Evolutionary conservation across 257 asterid genomes (phyloP).

Genomic region (Solanum virginianum): DNA sequence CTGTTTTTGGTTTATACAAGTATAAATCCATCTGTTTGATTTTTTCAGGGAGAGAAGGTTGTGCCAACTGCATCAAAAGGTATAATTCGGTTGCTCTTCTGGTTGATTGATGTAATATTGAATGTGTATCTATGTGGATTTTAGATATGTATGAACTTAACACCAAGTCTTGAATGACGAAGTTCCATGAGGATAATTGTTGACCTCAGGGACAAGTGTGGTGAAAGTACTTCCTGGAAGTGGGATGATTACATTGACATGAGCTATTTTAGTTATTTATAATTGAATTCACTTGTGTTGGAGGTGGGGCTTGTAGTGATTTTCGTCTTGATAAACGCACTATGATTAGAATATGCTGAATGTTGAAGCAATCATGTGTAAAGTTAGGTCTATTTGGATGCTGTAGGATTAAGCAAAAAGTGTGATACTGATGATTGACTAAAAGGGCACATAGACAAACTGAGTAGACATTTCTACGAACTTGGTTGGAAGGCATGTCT

Average conservation of each 20-base stretch:
- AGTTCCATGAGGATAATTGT: neutral
- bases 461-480: neutral
- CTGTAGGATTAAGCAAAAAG: neutral
- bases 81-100: neutral
- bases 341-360: neutral
- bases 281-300: neutral
- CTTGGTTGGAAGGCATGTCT: neutral
- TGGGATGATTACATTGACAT: neutral
- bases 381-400: neutral
- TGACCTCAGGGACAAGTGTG: neutral
- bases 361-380: neutral
- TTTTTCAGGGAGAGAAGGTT: slow-evolving; percentile 4
- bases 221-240: neutral
- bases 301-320: neutral
- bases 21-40: neutral
- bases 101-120: neutral
- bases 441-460: neutral
- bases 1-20: neutral
- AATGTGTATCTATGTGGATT: neutral
- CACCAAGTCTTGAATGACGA: neutral
- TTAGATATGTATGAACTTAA: neutral
- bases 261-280: neutral
- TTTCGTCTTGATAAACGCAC: neutral
- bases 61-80: neutral
- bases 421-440: neutral